These are phyloP conservation scores for Aspergillus olivimuriae DNA, from an alignment of 495 filamentous ascomycete species.

Conservation along the genomic window DNA sequence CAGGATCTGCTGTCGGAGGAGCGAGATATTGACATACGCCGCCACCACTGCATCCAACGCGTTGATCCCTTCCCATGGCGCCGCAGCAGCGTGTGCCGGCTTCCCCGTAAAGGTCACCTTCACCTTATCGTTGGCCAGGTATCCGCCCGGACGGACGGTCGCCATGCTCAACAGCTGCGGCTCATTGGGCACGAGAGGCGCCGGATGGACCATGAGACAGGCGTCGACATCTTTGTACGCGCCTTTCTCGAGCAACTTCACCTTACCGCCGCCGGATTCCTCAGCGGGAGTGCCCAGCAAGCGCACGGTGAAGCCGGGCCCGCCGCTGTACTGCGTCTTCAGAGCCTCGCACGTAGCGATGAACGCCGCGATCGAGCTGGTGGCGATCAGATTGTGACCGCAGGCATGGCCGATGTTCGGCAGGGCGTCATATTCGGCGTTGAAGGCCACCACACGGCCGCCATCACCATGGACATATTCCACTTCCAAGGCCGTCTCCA, in stretches of 20 bases:
- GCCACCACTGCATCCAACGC: constrained; percentile 57
- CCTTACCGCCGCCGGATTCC: constrained; percentile 38
- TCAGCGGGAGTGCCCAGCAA: constrained; percentile 41
- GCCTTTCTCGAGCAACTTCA: constrained; percentile 41
- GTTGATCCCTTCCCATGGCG: constrained; percentile 59
- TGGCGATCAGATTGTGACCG: constrained; percentile 43
- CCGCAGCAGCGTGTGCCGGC: constrained; percentile 50
- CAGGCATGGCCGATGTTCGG: constrained; percentile 42
- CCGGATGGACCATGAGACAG: constrained; percentile 50
- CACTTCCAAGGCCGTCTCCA: constrained; percentile 53
- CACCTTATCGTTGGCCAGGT: constrained; percentile 49
- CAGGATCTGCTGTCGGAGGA: constrained; percentile 54
- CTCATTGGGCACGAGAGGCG: constrained; percentile 26
- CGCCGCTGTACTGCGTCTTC: constrained; percentile 5
- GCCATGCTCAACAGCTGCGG: constrained; percentile 21
- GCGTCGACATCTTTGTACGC: constrained; percentile 44
- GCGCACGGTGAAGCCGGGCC: constrained; percentile 18
- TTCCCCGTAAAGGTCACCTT: constrained; percentile 37
- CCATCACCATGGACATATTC: constrained; percentile 39
- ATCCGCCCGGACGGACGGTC: constrained; percentile 30
- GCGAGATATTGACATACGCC: constrained; percentile 53
- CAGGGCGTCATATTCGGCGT: constrained; percentile 51
- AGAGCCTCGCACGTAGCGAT: constrained; percentile 31
- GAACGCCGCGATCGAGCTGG: constrained; percentile 38
- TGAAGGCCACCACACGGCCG: constrained; percentile 49